Evolutionary conservation across 345 rosid genomes (phyloP).

Genomic region (Syzygium grande): DNA sequence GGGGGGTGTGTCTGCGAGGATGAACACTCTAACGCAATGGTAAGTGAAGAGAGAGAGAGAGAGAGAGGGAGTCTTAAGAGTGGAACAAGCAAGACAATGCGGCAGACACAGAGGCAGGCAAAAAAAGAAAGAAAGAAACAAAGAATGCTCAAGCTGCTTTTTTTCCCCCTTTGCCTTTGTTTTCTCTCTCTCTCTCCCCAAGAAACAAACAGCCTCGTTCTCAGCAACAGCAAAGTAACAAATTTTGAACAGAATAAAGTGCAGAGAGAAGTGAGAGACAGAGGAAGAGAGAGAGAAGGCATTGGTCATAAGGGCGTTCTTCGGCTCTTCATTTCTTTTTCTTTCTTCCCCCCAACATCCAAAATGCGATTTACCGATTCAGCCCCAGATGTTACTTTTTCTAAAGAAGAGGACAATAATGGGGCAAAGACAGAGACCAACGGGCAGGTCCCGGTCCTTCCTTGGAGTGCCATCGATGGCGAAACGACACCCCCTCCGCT

Average conservation of each 20-base stretch:
- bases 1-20: not conserved
- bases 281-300: not conserved
- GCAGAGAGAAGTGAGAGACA: constrained; percentile 6
- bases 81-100: constrained; percentile 53
- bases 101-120: constrained; percentile 25
- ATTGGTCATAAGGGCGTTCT: constrained; percentile 9
- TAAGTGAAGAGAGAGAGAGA: constrained; percentile 18
- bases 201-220: constrained; percentile 54
- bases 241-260: constrained; percentile 88
- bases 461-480: not conserved
- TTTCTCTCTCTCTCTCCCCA: not conserved
- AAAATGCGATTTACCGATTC: not conserved
- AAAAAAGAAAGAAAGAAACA: constrained; percentile 9
- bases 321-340: not conserved
- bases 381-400: not conserved
- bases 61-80: constrained; percentile 23
- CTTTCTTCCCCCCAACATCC: not conserved
- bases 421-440: not conserved
- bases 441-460: not conserved
- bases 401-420: not conserved
- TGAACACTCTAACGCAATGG: not conserved
- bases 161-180: not conserved
- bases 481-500: not conserved
- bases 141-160: constrained; percentile 17
- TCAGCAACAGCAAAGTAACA: constrained; percentile 54